Conservation (phyloP, 2,329 filamentous ascomycete species). For the Fusarium tanahbumbuense region DNA sequence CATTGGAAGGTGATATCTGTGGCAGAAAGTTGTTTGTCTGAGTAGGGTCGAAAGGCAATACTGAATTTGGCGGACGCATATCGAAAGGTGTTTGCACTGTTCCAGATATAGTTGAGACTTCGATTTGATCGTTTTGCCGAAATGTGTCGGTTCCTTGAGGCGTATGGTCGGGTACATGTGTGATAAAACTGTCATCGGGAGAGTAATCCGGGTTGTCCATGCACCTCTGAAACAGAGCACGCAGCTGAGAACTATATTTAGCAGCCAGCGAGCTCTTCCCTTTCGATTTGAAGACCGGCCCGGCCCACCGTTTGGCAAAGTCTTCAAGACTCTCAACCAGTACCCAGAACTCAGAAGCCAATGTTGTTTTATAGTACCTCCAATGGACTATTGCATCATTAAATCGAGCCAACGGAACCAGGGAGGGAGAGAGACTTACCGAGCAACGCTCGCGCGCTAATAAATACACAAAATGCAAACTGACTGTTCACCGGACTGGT, state of each 20-base stretch:
- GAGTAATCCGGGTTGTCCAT: constrained; percentile 2
- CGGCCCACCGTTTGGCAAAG: constrained; percentile 48
- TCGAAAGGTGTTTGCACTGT: not conserved
- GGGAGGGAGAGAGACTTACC: not conserved
- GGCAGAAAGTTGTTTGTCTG: constrained; percentile 5
- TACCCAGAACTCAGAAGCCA: constrained; percentile 45
- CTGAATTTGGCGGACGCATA: not conserved
- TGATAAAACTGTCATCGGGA: constrained; percentile 17
- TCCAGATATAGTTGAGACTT: rapidly evolving
- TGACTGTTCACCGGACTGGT: constrained; percentile 47
- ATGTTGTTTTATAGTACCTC: constrained; percentile 30
- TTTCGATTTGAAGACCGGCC: constrained; percentile 6
- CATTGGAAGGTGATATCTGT: constrained; percentile 24
- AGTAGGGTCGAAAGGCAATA: not conserved
- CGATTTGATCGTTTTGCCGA: not conserved
- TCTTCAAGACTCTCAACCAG: constrained; percentile 47
- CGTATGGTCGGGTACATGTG: rapidly evolving
- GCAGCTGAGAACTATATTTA: constrained; percentile 23
- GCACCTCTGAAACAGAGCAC: constrained; percentile 14
- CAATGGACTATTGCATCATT: constrained; percentile 26
- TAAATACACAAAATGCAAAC: constrained; percentile 60
- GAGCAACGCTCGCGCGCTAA: constrained; percentile 58
- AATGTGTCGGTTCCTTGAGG: rapidly evolving
- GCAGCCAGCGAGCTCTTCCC: constrained; percentile 1
- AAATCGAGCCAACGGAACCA: rapidly evolving